Percentiles rank a stretch among this genome's conserved stretches.
Conservation (phyloP, 495 filamentous ascomycete species). For the Tuber calosporum region DNA sequence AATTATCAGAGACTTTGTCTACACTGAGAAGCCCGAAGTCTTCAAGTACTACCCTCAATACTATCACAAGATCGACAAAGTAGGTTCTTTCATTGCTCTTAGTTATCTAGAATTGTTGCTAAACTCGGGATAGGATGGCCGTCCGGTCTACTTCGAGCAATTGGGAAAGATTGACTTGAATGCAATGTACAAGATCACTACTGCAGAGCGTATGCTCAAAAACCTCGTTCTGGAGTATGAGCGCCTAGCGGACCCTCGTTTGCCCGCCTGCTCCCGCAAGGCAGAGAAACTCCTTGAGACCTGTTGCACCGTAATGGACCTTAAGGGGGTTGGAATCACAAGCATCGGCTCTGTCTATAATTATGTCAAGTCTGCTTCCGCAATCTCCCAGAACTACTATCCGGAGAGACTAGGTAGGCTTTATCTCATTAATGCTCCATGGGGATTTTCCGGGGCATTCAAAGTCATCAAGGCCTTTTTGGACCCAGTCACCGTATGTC, state of each 20-base stretch:
- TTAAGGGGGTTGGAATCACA: constrained; percentile 81
- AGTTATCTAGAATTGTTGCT: not conserved
- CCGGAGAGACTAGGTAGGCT: constrained; percentile 72
- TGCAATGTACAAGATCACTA: constrained; percentile 89
- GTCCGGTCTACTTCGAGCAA: constrained; percentile 94
- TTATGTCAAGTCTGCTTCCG: constrained; percentile 61
- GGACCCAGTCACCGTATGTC: constrained; percentile 70
- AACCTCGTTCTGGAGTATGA: constrained; percentile 97
- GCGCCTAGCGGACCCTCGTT: constrained; percentile 81
- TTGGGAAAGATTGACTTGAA: constrained; percentile 85
- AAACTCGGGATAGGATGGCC: constrained; percentile 62
- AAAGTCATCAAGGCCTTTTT: constrained; percentile 80
- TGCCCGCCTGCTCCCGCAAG: constrained; percentile 94
- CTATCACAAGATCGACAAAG: constrained; percentile 99
- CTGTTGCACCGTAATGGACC: constrained; percentile 93
- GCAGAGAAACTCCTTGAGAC: constrained; percentile 84
- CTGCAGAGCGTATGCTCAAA: constrained; percentile 82
- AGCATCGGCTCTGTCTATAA: constrained; percentile 69
- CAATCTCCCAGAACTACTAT: constrained; percentile 90
- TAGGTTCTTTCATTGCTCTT: constrained; percentile 42
- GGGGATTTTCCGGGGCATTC: constrained; percentile 82
- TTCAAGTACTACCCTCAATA: constrained; percentile 96
- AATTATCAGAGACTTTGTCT: constrained; percentile 71
- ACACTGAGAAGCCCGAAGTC: constrained; percentile 76
- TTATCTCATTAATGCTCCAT: constrained; percentile 95